A percentile compares a stretch with the other conserved stretches of the same genome.
Evolutionary conservation across 192 early-diverging fungal species (phyloP).

Genomic region (Linnemannia elongata): DNA sequence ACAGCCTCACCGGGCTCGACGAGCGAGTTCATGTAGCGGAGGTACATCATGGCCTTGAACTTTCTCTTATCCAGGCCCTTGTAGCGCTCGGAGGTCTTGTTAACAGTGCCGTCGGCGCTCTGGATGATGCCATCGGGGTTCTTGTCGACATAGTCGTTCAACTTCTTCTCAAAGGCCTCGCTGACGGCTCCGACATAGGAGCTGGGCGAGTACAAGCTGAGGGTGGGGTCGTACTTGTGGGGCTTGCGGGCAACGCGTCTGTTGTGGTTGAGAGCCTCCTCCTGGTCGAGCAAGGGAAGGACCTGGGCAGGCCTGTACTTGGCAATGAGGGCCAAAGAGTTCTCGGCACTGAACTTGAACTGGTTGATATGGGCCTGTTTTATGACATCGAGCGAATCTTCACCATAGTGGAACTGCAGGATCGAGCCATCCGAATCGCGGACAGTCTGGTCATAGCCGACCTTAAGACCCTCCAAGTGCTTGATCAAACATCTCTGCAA

Average conservation of each 20-base stretch:
- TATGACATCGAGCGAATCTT: constrained; percentile 96
- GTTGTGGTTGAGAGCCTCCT: constrained; percentile 78
- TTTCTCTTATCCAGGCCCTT: constrained; percentile 69
- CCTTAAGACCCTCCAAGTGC: constrained; percentile 94
- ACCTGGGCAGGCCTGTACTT: constrained; percentile 85
- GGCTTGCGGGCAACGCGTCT: constrained; percentile 85
- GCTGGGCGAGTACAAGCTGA: constrained; percentile 85
- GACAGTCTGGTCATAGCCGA: constrained; percentile 98
- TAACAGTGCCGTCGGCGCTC: constrained; percentile 55
- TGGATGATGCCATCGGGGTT: constrained; percentile 80
- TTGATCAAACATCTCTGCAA: constrained; percentile 99
- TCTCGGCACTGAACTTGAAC: constrained; percentile 95
- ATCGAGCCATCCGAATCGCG: constrained; percentile 95
- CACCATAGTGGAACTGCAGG: constrained; percentile 98
- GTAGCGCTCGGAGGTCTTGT: constrained; percentile 72
- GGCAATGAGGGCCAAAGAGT: constrained; percentile 84
- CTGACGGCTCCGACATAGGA: constrained; percentile 90
- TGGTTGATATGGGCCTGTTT: constrained; percentile 92
- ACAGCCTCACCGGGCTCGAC: constrained; percentile 99
- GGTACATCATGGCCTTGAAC: constrained; percentile 93
- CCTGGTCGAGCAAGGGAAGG: constrained; percentile 75
- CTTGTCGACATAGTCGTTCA: constrained; percentile 78
- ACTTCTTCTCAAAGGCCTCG: constrained; percentile 82
- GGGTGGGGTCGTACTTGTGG: constrained; percentile 80
- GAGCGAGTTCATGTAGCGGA: constrained; percentile 94